phyloP scores from a whole-genome alignment of 768 basidiomycete species.

The Sporobolomyces pararoseus region DNA sequence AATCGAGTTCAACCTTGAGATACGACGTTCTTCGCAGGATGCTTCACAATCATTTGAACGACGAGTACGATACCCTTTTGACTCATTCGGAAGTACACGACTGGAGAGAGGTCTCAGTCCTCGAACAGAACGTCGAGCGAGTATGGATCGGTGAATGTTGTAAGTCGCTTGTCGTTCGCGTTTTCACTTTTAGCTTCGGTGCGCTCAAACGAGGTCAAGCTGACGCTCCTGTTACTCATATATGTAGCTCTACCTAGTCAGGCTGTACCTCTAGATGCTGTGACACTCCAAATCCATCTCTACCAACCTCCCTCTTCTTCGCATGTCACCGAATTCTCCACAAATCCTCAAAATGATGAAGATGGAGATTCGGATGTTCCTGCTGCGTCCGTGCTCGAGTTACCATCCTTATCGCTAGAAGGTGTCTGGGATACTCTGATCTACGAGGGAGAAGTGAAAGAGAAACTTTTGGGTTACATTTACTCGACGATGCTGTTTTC shows the following conservation, averaged over 20 bases:
- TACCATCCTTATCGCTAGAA: conserved; percentile 78
- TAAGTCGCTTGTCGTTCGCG: too few relatives aligned
- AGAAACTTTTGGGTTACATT: conserved; percentile 80
- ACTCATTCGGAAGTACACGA: conserved; percentile 69
- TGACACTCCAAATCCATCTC: conserved; percentile 69
- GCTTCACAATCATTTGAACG: conserved; percentile 59
- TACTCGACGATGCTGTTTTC: conserved; percentile 90
- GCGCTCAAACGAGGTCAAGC: neutral
- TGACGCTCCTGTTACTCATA: neutral
- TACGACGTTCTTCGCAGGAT: conserved; percentile 67
- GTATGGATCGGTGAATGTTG: conserved; percentile 63
- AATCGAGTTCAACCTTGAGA: conserved; percentile 64
- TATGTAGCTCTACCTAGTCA: conserved; percentile 19
- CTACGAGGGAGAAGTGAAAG: conserved; percentile 75
- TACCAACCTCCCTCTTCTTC: conserved; percentile 70
- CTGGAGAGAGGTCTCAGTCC: conserved; percentile 71
- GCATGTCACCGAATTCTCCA: conserved; percentile 60
- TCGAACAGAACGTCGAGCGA: conserved; percentile 69
- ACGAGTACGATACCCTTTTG: conserved; percentile 63
- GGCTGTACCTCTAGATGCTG: conserved; percentile 19
- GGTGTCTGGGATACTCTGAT: conserved; percentile 85
- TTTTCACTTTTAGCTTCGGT: too few relatives aligned
- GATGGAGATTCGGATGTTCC: conserved; percentile 72
- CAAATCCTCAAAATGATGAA: conserved; percentile 47
- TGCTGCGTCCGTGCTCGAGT: conserved; percentile 82